These are phyloP conservation scores for Leccinum boreale DNA, from an alignment of 768 basidiomycete species.

Conservation along the genomic window DNA sequence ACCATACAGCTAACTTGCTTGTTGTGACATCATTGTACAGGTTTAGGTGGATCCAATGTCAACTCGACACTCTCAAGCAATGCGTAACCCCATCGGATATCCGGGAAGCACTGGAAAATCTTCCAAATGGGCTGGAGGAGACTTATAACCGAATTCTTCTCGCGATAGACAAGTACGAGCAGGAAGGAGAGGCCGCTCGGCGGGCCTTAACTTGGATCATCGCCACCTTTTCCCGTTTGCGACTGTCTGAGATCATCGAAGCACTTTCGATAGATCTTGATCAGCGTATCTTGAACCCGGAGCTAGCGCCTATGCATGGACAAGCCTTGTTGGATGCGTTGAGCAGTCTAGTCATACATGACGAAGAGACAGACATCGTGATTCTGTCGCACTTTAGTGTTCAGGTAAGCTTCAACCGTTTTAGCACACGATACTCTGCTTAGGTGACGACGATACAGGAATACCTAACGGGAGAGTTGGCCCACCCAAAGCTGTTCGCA, in stretches of 20 bases:
- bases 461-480: not conserved
- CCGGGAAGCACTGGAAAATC: slow-evolving; percentile 1
- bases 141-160: slow-evolving; percentile 10
- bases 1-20: not conserved
- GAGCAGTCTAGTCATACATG: not conserved
- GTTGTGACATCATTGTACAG: not conserved
- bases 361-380: not conserved
- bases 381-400: slow-evolving; percentile 8
- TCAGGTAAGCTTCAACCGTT: not conserved
- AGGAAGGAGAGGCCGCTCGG: not conserved
- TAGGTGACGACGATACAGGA: not conserved
- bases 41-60: slow-evolving; percentile 21
- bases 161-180: not conserved
- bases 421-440: not conserved
- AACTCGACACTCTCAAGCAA: slow-evolving; percentile 6
- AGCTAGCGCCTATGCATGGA: not conserved
- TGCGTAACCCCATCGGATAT: slow-evolving; percentile 3
- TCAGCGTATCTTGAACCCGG: not conserved
- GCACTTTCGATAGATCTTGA: not conserved
- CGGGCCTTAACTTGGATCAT: slow-evolving; percentile 9
- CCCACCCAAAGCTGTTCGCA: not conserved
- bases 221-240: not conserved
- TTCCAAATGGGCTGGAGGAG: slow-evolving; percentile 4
- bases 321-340: not conserved
- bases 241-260: slow-evolving; percentile 6